A percentile compares a stretch with the other conserved stretches of the same genome.
Conservation (phyloP, 768 basidiomycete species). For the Leccinum disarticulatum region DNA sequence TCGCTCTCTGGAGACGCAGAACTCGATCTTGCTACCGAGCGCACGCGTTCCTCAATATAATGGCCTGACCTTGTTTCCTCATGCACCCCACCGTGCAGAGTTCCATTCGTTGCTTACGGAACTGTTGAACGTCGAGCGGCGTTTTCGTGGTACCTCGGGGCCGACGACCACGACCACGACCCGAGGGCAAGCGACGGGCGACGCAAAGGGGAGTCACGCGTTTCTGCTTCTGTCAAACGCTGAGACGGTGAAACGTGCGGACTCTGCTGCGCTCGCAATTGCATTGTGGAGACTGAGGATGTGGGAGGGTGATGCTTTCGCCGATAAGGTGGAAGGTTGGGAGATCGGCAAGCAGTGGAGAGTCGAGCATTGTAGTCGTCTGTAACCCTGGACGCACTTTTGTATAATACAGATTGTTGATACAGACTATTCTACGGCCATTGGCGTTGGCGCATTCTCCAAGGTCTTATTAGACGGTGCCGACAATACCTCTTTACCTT, state of each 20-base stretch:
- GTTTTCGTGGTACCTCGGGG: conserved; percentile 14
- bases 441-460: conserved; percentile 35
- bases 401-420: neutral
- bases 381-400: conserved; percentile 3
- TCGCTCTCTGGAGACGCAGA: conserved; percentile 6
- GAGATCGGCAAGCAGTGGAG: conserved; percentile 33
- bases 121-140: conserved; percentile 49
- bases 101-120: conserved; percentile 49
- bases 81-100: conserved; percentile 56
- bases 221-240: conserved; percentile 61
- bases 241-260: conserved; percentile 50
- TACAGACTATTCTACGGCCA: conserved; percentile 44
- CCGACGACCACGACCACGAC: neutral
- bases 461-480: conserved; percentile 23
- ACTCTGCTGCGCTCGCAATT: conserved; percentile 62
- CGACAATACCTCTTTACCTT: conserved; percentile 72
- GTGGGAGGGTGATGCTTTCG: conserved; percentile 59
- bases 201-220: conserved; percentile 61
- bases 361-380: conserved; percentile 10
- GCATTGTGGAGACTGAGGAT: conserved; percentile 80
- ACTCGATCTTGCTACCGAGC: conserved; percentile 30
- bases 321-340: conserved; percentile 33
- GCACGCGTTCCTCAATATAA: conserved; percentile 66
- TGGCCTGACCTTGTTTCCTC: conserved; percentile 62
- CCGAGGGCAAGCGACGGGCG: conserved; percentile 15